phyloP scores from a whole-genome alignment of 495 filamentous ascomycete species.

The Talaromyces ruber region DNA sequence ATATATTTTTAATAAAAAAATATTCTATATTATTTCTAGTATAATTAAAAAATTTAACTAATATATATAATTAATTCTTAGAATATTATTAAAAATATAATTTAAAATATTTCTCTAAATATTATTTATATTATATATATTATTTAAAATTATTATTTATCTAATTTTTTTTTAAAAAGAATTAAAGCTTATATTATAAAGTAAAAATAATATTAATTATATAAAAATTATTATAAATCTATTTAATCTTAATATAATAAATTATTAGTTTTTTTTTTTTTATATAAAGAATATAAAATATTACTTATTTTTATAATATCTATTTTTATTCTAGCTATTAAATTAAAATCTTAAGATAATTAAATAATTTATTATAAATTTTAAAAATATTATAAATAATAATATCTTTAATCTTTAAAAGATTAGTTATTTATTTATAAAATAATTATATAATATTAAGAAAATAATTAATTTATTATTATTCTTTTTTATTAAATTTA shows the following conservation, averaged over 20 bases:
- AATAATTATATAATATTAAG: constrained; percentile 9
- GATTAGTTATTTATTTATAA: constrained; percentile 6
- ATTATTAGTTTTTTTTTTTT: constrained; percentile 5
- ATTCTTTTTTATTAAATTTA: constrained; percentile 9
- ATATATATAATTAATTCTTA: background rate
- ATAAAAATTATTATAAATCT: constrained; percentile 8
- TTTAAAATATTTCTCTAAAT: background rate
- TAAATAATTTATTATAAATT: constrained; percentile 13
- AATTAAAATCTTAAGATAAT: constrained; percentile 4
- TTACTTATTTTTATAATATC: constrained; percentile 11
- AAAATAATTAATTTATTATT: constrained; percentile 14
- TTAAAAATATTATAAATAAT: constrained; percentile 11
- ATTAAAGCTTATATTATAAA: constrained; percentile 13
- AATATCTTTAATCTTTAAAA: constrained; percentile 11
- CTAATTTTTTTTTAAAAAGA: constrained; percentile 10
- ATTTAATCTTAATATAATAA: constrained; percentile 12
- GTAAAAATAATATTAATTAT: constrained; percentile 14
- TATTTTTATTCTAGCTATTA: constrained; percentile 7
- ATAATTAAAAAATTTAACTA: background rate
- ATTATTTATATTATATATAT: background rate
- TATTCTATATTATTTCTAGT: background rate
- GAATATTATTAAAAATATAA: background rate
- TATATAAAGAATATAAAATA: constrained; percentile 7
- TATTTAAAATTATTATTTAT: background rate
- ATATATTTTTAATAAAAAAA: background rate